A percentile compares a stretch with the other conserved stretches of the same genome.
These are phyloP conservation scores for Isoetes taiwanensis DNA, from an alignment of 75 land plant genomes.

Conservation along the genomic window DNA sequence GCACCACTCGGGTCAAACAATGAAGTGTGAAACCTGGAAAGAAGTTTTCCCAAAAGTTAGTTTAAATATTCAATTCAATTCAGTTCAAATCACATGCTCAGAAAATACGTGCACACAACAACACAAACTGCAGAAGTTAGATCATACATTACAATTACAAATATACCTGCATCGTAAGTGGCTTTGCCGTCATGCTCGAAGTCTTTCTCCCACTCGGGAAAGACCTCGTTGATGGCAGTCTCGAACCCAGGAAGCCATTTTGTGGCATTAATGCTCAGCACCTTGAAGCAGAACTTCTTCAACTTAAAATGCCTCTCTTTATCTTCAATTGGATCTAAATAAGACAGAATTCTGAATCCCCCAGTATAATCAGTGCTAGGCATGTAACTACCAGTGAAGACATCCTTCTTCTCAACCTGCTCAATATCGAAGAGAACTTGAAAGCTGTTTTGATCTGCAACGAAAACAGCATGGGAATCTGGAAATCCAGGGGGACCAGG, in stretches of 20 bases:
- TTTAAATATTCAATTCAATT: no score
- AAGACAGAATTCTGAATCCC: conserved; percentile 35
- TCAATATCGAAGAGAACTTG: conserved; percentile 46
- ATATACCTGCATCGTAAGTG: conserved; percentile 12
- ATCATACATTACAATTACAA: no score
- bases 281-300: conserved; percentile 38
- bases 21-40: no score
- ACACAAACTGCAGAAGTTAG: no score
- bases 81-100: no score
- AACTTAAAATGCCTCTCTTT: conserved; percentile 24
- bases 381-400: conserved; percentile 50
- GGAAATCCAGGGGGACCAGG: conserved; percentile 57
- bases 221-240: background rate
- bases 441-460: conserved; percentile 53
- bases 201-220: conserved; percentile 18
- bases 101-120: no score
- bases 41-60: no score
- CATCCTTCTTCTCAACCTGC: conserved; percentile 33
- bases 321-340: conserved; percentile 42
- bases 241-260: conserved; percentile 33
- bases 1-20: conserved; percentile 15
- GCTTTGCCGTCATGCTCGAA: conserved; percentile 19
- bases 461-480: conserved; percentile 42
- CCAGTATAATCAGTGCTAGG: conserved; percentile 35
- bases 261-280: conserved; percentile 28